Evolutionary conservation across 2,329 filamentous ascomycete genomes (phyloP).

Genomic region (Ophiostoma angusticollis): DNA sequence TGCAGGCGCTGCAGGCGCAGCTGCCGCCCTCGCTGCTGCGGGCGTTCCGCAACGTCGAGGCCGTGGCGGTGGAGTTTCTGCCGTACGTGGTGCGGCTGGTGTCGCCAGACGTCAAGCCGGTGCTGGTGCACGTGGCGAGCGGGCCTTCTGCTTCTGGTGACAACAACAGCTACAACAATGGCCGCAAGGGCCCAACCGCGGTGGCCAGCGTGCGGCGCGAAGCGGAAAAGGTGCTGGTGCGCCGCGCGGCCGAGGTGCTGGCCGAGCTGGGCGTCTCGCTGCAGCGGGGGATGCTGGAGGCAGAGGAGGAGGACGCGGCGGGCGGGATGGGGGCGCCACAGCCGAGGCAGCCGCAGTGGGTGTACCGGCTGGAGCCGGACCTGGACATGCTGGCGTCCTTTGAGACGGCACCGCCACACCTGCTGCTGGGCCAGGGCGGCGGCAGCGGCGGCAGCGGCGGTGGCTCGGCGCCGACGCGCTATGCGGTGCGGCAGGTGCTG

Average conservation of each 20-base stretch:
- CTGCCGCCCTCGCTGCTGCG: constrained; percentile 61
- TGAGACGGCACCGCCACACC: constrained; percentile 50
- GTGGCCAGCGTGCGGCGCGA: constrained; percentile 77
- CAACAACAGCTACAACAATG: constrained; percentile 27
- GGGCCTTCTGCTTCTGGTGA: constrained; percentile 23
- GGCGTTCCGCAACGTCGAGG: constrained; percentile 65
- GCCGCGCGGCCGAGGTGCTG: constrained; percentile 68
- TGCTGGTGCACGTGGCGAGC: constrained; percentile 57
- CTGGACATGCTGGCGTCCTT: constrained; percentile 71
- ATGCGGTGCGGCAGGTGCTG: constrained; percentile 82
- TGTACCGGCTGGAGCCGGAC: constrained; percentile 89
- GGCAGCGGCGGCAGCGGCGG: constrained; percentile 23
- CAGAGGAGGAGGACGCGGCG: neutral
- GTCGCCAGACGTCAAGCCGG: constrained; percentile 80
- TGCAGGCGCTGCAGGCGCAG: constrained; percentile 60
- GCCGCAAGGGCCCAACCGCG: constrained; percentile 45
- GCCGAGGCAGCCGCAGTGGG: constrained; percentile 50
- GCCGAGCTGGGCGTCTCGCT: constrained; percentile 70
- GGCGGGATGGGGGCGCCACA: constrained; percentile 23
- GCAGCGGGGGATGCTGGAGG: constrained; percentile 68
- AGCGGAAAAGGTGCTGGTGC: constrained; percentile 67
- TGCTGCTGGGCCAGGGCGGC: constrained; percentile 37
- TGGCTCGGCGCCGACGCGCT: constrained; percentile 64
- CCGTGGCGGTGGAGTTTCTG: constrained; percentile 68
- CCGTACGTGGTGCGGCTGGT: constrained; percentile 77